phyloP scores from a whole-genome alignment of 2,329 filamentous ascomycete genomes.

The Blastomyces gilchristii region DNA sequence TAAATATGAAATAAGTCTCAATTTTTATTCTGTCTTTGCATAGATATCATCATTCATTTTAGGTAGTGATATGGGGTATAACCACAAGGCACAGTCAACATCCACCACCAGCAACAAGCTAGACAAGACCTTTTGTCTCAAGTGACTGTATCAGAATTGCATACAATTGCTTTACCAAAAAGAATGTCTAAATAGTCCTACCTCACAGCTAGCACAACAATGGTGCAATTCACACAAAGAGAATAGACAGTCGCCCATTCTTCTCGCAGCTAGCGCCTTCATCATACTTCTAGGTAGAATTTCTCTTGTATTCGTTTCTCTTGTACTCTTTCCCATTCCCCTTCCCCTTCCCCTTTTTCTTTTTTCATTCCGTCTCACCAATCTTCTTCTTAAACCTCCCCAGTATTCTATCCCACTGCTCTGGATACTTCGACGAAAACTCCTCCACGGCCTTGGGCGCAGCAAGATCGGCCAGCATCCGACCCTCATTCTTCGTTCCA shows the following conservation, averaged over 20 bases:
- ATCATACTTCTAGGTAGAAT: background rate
- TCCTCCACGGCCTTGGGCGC: conserved; percentile 33
- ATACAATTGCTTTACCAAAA: background rate
- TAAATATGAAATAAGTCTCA: too few species aligned
- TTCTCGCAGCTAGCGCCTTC: background rate
- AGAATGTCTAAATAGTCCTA: background rate
- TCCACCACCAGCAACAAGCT: background rate
- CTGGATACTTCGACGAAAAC: conserved; percentile 39
- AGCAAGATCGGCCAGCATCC: conserved; percentile 45
- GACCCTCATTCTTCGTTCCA: conserved; percentile 44
- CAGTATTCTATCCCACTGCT: conserved; percentile 43
- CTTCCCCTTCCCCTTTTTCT: background rate
- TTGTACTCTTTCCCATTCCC: background rate
- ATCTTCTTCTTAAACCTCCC: conserved; percentile 38
- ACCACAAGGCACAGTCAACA: too few species aligned
- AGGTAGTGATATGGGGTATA: too few species aligned
- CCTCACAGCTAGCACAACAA: background rate
- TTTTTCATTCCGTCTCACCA: conserved; percentile 21
- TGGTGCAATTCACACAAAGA: background rate
- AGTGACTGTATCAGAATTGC: background rate
- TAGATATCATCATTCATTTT: too few species aligned
- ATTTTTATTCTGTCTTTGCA: too few species aligned
- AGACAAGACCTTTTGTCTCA: background rate
- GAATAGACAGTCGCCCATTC: background rate
- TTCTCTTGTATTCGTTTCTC: background rate